Evolutionary conservation across 495 filamentous ascomycete genomes (phyloP).

Genomic region (Podospora anserina): DNA sequence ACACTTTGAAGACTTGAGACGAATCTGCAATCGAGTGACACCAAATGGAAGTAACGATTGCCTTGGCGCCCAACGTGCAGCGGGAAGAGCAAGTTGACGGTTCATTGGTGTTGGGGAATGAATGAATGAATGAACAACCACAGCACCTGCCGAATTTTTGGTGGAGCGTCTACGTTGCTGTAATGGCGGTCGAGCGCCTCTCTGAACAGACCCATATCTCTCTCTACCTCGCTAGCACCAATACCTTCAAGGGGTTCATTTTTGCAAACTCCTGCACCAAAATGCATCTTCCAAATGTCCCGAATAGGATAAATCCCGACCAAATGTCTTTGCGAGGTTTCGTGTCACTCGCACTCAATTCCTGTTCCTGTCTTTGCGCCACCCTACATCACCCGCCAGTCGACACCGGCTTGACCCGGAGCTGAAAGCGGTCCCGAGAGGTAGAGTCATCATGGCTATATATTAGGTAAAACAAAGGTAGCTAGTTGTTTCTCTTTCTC

Average conservation of each 20-base stretch:
- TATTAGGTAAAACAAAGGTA: neutral
- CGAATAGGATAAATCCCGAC: constrained; percentile 1
- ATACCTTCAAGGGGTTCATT: neutral
- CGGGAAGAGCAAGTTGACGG: neutral
- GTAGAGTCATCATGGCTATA: neutral
- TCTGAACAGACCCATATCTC: too few relatives aligned
- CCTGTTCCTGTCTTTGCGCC: neutral
- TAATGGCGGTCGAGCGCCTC: neutral
- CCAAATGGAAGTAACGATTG: neutral
- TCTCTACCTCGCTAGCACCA: neutral
- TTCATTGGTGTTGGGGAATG: neutral
- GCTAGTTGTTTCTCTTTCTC: neutral
- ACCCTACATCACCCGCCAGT: neutral
- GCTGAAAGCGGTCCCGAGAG: neutral
- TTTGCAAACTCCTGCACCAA: neutral
- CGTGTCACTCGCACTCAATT: neutral
- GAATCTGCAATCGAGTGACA: neutral
- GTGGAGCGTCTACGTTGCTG: neutral
- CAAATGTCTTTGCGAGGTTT: neutral
- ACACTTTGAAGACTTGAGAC: neutral
- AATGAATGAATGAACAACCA: neutral
- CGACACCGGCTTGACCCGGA: neutral
- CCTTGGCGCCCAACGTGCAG: neutral
- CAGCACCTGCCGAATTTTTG: neutral
- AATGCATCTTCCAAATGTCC: neutral